Evolutionary conservation across 805 yeast species (phyloP), one percentile per base, ranked within the genome.

Genomic region (Sugiyamaella valdiviana): DNA sequence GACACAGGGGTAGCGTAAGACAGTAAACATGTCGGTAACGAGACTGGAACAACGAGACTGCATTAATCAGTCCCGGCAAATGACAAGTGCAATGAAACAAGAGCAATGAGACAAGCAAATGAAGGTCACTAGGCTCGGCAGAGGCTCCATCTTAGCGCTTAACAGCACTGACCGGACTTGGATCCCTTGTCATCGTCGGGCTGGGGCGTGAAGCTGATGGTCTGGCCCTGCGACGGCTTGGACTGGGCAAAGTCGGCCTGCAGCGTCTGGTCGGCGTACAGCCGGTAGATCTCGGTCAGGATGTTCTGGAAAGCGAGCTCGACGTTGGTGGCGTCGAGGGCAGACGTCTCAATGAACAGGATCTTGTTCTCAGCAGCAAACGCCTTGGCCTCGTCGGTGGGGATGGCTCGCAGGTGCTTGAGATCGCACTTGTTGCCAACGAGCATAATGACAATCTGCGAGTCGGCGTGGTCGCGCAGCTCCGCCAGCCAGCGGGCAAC

Each of bases 381-480:
- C 63, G 83, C 85, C 69, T 83, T 85, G 51, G 98, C 99, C 70
- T 93, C 99, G 51, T 93, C 98, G 26, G 97, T 90, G 51, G 98
- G 96, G 17, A 93, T 96, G 0, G 96, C 96, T 63, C 99, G 80
- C 63, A 89, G 74, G 68, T 91, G 97, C 69, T 90, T 78, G 66
- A 91, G 75, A 70, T 91, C 99, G 53, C 95, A 88, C 73, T 91
- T 91, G 75, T 91, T 91, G 61, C 99, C 99, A 41, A 91, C 98
- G 57, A 91, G 78, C 72, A 91, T 96, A 60, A 91, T 89, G 52
- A 91, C 96, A 54, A 93, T 91, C 69, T 91, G 91, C 52, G 95
- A 89, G 67, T 90, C 98, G 2, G 98, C 98, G 65, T 91, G 95
- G 64, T 90, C 97, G 64, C 88, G 86, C 68, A 93, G 78, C 71